phyloP scores from a whole-genome alignment of 2,329 filamentous ascomycete species.

The Beauveria varroae region DNA sequence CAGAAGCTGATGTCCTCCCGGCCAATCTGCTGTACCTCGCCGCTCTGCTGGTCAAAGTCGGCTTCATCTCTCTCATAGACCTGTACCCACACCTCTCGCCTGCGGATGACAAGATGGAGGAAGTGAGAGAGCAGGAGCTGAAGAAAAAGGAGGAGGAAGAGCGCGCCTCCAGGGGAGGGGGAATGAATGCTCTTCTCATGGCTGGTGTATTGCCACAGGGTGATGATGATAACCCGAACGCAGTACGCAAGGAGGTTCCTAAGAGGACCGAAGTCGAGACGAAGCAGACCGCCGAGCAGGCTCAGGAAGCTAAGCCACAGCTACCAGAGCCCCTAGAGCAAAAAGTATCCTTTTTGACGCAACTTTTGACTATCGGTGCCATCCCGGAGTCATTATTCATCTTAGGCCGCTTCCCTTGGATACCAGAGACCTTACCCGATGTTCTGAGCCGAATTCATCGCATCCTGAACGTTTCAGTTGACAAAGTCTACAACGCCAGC shows the following conservation, averaged over 20 bases:
- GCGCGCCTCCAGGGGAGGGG: constrained; percentile 59
- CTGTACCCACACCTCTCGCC: constrained; percentile 90
- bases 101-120: constrained; percentile 73
- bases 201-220: constrained; percentile 67
- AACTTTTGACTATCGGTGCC: constrained; percentile 82
- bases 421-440: constrained; percentile 77
- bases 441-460: constrained; percentile 75
- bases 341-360: constrained; percentile 77
- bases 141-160: constrained; percentile 77
- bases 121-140: constrained; percentile 59
- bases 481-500: constrained; percentile 56
- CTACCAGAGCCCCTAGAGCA: constrained; percentile 74
- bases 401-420: constrained; percentile 85
- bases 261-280: constrained; percentile 46
- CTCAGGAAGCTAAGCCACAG: constrained; percentile 40
- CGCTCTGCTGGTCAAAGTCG: constrained; percentile 90
- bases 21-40: constrained; percentile 90
- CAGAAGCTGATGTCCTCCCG: constrained; percentile 69
- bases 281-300: constrained; percentile 37
- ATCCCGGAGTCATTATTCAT: constrained; percentile 90
- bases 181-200: constrained; percentile 76
- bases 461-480: constrained; percentile 73
- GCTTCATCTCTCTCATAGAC: constrained; percentile 87
- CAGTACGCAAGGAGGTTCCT: constrained; percentile 42
- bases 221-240: constrained; percentile 60